Percentiles rank a stretch among this genome's conserved stretches.
These are phyloP conservation scores for Leptographium radiaticola DNA, from an alignment of 2,329 filamentous ascomycete species.

Conservation along the genomic window DNA sequence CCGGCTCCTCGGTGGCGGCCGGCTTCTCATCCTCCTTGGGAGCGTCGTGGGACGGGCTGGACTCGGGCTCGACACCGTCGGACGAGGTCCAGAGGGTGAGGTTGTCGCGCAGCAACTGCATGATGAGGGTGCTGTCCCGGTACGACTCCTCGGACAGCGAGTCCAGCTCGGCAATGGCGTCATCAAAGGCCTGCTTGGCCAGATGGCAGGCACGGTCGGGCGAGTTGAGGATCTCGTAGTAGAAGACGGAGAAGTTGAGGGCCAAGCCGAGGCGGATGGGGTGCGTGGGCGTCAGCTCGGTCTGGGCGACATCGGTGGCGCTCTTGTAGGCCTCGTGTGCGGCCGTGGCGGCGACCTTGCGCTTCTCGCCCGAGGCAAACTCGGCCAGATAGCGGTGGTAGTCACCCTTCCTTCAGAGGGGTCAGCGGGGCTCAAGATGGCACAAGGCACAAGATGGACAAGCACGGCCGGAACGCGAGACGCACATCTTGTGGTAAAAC, in stretches of 20 bases:
- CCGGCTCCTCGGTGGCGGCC: conserved; percentile 12
- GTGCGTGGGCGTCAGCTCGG: conserved; percentile 81
- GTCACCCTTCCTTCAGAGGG: conserved; percentile 76
- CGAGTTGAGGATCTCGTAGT: conserved; percentile 99
- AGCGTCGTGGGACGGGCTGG: conserved; percentile 30
- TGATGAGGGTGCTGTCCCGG: conserved; percentile 97
- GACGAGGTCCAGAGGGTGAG: conserved; percentile 99
- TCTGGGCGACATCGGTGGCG: conserved; percentile 81
- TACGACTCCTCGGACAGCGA: conserved; percentile 97
- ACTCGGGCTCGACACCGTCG: conserved; percentile 70
- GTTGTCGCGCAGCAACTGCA: conserved; percentile 97
- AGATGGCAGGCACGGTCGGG: conserved; percentile 97
- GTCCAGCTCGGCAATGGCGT: conserved; percentile 95
- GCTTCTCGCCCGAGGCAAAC: conserved; percentile 87
- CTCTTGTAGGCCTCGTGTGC: conserved; percentile 94
- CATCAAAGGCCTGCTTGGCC: conserved; percentile 90
- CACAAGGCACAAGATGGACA: not conserved
- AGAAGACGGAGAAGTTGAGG: conserved; percentile 97
- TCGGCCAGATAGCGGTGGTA: conserved; percentile 98
- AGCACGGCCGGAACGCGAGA: not conserved
- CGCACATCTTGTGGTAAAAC: conserved; percentile 98
- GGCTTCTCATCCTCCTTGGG: conserved; percentile 39
- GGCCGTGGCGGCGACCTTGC: conserved; percentile 86
- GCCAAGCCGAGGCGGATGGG: conserved; percentile 86
- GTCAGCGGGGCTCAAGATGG: conserved; percentile 4